phyloP scores from a whole-genome alignment of 2,329 filamentous ascomycete genomes.

The Aspergillus puulaauensis region DNA sequence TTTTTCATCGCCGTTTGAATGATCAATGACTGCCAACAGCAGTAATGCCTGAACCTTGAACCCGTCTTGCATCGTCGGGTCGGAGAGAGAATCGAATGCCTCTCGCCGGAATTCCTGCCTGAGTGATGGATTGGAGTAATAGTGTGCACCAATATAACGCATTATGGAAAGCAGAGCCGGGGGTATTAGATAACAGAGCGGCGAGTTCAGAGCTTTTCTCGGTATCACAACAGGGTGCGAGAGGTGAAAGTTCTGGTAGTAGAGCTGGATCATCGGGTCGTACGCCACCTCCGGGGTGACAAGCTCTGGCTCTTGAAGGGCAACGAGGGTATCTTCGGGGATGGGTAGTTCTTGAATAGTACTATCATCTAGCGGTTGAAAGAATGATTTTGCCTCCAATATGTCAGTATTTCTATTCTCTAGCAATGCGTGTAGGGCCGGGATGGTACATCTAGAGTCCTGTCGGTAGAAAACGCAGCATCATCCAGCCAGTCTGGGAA shows the following conservation, averaged over 20 bases:
- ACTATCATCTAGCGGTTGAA: constrained; percentile 12
- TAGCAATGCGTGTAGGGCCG: background rate
- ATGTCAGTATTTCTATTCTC: background rate
- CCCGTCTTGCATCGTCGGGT: constrained; percentile 21
- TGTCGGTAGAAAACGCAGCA: constrained; percentile 10
- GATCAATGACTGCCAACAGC: constrained; percentile 29
- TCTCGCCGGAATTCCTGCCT: constrained; percentile 18
- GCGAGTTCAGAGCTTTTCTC: constrained; percentile 26
- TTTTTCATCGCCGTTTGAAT: constrained; percentile 27
- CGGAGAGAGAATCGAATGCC: constrained; percentile 14
- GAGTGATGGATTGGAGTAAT: constrained; percentile 35
- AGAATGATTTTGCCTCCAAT: constrained; percentile 10
- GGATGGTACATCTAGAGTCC: constrained; percentile 5
- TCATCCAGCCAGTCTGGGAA: constrained; percentile 17
- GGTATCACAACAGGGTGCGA: constrained; percentile 55
- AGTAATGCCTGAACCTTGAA: constrained; percentile 35
- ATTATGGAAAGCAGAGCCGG: constrained; percentile 47
- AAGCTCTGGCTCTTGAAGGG: background rate
- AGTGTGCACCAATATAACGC: constrained; percentile 53
- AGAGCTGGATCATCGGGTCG: constrained; percentile 43
- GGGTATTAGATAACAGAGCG: constrained; percentile 36
- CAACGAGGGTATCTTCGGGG: constrained; percentile 6
- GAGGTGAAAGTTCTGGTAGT: constrained; percentile 52
- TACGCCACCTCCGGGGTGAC: constrained; percentile 16
- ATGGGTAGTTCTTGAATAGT: constrained; percentile 7